Evolutionary conservation across 148 eudicot species (phyloP), one percentile per base, ranked within the genome.

Genomic region (Amaranthus cruentus): DNA sequence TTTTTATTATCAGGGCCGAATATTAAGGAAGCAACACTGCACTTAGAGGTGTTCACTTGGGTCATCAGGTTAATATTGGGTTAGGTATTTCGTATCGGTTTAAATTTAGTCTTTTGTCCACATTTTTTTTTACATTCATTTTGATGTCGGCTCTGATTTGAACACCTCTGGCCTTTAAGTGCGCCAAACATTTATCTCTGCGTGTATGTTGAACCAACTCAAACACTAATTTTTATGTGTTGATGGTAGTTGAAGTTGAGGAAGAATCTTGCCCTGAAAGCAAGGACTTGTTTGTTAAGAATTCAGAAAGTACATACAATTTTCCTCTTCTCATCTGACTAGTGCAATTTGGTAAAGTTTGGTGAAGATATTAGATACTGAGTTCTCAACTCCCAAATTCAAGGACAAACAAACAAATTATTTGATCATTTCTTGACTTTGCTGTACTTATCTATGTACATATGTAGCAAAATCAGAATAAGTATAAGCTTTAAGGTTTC

Each of bases 221-320:
- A 66, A 1, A 42, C 14, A 53, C 38, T 8, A 55, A 59, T 71
- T 66, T 15, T 75, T 56, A 58, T 66, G 28, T 8, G 47, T 28
- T 28, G 54, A 66, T 68, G 72, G 87, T 86, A 62, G 87, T 80
- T 84, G 86, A 77, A 78, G 69, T 75, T 76, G 75, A 73, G 75
- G 58, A 69, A 9, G 77, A 76, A 78, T 54, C 77, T 84, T 82
- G 72, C 74, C 57, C 75, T 77, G 75, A 60, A 81, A 87, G 92
- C 83, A 71, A 88, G 75, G 92, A 78, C 11, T 38, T 67, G 70
- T 67, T 78, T 83, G 88, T 88, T 83, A 79, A 70, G 84, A 85
- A 83, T 78, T 70, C 38, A 28, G 38, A 28, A 28, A 28, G 38
- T 76, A 81, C 71, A 76, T 68, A 73, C 78, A 71, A 65, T 66